A percentile compares a stretch with the other conserved stretches of the same genome.
Evolutionary conservation across 2,329 filamentous ascomycete species (phyloP).

Genomic region (Venturia carpophila): DNA sequence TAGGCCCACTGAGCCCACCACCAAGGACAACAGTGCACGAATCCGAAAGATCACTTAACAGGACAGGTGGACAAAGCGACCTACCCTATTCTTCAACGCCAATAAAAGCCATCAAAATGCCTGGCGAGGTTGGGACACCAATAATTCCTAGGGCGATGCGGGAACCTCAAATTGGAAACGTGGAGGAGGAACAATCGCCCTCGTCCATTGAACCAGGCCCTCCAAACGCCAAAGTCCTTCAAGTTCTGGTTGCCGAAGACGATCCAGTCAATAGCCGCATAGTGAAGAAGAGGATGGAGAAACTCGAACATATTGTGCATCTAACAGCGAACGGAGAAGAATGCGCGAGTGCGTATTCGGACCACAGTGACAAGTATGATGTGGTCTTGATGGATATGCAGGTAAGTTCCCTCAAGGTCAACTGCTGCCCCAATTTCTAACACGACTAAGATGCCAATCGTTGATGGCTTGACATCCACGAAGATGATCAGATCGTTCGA

Average conservation of each 20-base stretch:
- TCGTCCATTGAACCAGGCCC: conserved; percentile 1
- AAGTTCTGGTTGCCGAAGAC: conserved; percentile 75
- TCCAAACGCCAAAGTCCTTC: conserved; percentile 40
- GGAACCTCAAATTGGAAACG: neutral
- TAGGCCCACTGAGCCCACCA: conserved; percentile 35
- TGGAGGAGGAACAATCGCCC: neutral
- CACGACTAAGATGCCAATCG: conserved; percentile 70
- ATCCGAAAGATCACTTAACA: conserved; percentile 23
- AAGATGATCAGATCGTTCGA: conserved; percentile 76
- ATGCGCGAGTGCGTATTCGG: conserved; percentile 63
- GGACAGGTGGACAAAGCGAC: neutral
- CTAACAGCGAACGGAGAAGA: conserved; percentile 79
- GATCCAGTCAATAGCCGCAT: conserved; percentile 83
- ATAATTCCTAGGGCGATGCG: neutral
- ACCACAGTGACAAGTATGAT: conserved; percentile 58
- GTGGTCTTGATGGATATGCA: conserved; percentile 90
- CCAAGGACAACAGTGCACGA: conserved; percentile 38
- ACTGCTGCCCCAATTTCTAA: conserved; percentile 11
- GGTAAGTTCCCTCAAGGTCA: conserved; percentile 42
- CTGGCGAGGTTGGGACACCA: conserved; percentile 11
- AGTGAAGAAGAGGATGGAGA: conserved; percentile 70
- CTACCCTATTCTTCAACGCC: conserved; percentile 3
- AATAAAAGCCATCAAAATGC: neutral
- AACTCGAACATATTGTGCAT: conserved; percentile 61
- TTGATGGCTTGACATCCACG: conserved; percentile 73